Conservation (phyloP, 305 asterid species). For the Solanum hybrid region DNA sequence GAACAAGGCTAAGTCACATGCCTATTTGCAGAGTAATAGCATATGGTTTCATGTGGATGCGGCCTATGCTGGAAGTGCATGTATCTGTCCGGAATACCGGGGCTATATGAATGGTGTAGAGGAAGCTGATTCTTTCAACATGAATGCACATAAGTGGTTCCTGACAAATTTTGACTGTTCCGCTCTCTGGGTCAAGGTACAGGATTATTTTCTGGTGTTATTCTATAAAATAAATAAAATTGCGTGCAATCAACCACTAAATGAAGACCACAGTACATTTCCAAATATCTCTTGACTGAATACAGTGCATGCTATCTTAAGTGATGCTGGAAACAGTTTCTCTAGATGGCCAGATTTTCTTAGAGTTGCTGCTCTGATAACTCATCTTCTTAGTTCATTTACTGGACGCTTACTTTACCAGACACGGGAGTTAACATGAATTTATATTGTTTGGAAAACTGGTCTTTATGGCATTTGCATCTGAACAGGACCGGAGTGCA, state of each 20-base stretch:
- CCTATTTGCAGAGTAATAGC: constrained; percentile 45
- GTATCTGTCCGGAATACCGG: constrained; percentile 81
- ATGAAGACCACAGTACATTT: neutral
- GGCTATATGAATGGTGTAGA: constrained; percentile 71
- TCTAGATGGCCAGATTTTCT: neutral
- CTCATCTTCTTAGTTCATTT: neutral
- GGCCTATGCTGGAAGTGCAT: constrained; percentile 98
- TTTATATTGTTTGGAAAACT: neutral
- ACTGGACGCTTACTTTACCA: neutral
- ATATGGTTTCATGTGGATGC: constrained; percentile 97
- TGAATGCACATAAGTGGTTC: constrained; percentile 97
- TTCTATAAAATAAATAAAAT: neutral
- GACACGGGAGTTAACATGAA: neutral
- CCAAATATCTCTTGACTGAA: neutral
- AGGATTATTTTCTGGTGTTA: constrained; percentile 5
- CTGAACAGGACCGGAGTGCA: constrained; percentile 68
- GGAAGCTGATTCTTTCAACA: constrained; percentile 77
- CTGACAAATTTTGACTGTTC: constrained; percentile 93
- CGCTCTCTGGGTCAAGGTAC: constrained; percentile 93
- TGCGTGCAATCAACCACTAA: neutral
- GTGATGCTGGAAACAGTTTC: neutral
- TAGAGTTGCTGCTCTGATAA: neutral
- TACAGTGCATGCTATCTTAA: neutral
- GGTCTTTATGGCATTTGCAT: constrained; percentile 7
- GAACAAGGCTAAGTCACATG: constrained; percentile 3